Evolutionary conservation across 148 eudicot species (phyloP), one percentile per base, ranked within the genome.

Genomic region (Spergularia marina): DNA sequence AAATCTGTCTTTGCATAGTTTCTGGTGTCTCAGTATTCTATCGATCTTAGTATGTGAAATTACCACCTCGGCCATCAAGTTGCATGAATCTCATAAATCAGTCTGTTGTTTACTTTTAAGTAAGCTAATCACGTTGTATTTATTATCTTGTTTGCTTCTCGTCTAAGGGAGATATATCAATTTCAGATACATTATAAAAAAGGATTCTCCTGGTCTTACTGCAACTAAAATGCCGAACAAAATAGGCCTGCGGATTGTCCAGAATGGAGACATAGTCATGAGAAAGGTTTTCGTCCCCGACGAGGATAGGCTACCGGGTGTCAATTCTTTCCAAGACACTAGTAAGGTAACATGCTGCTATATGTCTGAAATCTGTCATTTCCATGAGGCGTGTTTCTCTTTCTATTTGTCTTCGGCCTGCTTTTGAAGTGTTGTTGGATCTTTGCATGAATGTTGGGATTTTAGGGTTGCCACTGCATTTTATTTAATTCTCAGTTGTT

Each of bases 301-400:
- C 65, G 88, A 88, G 56, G 97, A 91, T 74, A 87, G 88, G 76
- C 85, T 94, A 74, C 89, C 96, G 2, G 93, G 97, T 74, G 91
- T 94, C 69, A 90, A 86, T 71, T 94, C 98, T 79, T 94, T 94
- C 81, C 87, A 91, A 77, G 98, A 94, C 75, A 91, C 95, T 54
- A 91, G 73, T 85, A 90, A 91, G 95, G 98, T 94, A 87, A 76
- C 55, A 60, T 30, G 36, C 53, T 14, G 51, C 30, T 21, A n/a
- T 56, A 49, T 70, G 53, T 41, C 23, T 56, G 23, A 60, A 15
- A 18, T 71, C 54, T 77, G 18, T 34, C 30, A 30, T 57, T 54
- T 25, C 20, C 57, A 58, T 57, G 6, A 55, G 23, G 23, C 54
- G 14, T 77, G 53, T 21, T 30, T 51, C 8, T 17, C 58, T 40